Percentiles rank a stretch among this genome's conserved stretches.
Conservation (phyloP, 371 early-diverging fungal species). For the Lichtheimia corymbifera region DNA sequence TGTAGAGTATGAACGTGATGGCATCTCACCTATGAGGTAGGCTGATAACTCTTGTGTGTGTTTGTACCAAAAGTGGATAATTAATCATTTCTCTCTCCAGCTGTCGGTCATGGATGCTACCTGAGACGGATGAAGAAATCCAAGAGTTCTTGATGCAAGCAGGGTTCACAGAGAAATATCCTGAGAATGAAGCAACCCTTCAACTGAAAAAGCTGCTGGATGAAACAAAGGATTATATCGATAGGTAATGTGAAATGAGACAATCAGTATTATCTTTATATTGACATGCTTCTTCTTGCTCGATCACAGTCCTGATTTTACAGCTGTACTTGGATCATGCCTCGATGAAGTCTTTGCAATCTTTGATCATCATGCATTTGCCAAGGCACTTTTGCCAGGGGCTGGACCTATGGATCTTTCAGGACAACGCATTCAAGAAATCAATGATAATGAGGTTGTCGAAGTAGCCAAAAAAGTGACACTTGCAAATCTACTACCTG, state of each 20-base stretch:
- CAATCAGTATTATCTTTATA: neutral
- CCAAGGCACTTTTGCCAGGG: constrained; percentile 25
- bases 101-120: constrained; percentile 67
- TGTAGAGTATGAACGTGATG: constrained; percentile 36
- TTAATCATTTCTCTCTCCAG: constrained; percentile 9
- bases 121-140: constrained; percentile 64
- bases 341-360: constrained; percentile 65
- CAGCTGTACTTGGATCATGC: constrained; percentile 46
- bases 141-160: constrained; percentile 62
- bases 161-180: constrained; percentile 34
- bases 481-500: constrained; percentile 76
- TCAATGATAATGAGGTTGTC: constrained; percentile 19
- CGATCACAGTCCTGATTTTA: constrained; percentile 59
- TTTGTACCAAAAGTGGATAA: neutral
- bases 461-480: constrained; percentile 53
- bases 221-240: constrained; percentile 82
- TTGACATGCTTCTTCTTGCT: too few species aligned
- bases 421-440: constrained; percentile 27
- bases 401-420: constrained; percentile 15
- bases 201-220: constrained; percentile 66
- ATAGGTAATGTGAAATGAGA: constrained; percentile 47
- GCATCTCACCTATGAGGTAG: constrained; percentile 31
- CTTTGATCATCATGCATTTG: constrained; percentile 47
- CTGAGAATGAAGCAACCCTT: constrained; percentile 23
- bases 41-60: too few species aligned